Conservation (phyloP, 2,329 filamentous ascomycete genomes). For the Claviceps humidiphila region DNA sequence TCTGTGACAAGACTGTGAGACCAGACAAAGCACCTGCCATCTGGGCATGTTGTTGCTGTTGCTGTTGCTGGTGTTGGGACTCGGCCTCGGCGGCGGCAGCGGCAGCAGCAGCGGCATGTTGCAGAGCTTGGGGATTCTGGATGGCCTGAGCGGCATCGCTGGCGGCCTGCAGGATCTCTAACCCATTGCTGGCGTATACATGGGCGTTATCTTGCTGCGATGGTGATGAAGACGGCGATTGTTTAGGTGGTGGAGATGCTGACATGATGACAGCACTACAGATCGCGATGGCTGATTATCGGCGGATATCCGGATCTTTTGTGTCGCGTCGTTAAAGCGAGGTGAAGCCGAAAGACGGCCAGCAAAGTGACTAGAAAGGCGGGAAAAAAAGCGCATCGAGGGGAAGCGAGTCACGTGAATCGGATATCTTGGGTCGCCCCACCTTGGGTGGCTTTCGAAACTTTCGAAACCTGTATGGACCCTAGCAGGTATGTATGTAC, state of each 20-base stretch:
- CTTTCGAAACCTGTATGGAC: too few relatives aligned
- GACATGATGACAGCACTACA: conserved; percentile 10
- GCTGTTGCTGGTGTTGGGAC: conserved; percentile 6
- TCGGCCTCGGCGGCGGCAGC: conserved; percentile 22
- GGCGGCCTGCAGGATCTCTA: conserved; percentile 32
- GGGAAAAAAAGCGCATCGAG: neutral
- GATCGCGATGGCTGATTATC: conserved; percentile 29
- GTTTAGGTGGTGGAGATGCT: conserved; percentile 11
- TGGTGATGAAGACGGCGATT: conserved; percentile 13
- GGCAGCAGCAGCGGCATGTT: conserved; percentile 25
- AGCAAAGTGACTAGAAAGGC: neutral
- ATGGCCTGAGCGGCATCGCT: conserved; percentile 30
- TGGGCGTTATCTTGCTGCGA: conserved; percentile 19
- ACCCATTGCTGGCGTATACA: conserved; percentile 31
- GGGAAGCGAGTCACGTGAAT: neutral
- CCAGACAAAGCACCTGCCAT: neutral
- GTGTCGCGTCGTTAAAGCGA: conserved; percentile 22
- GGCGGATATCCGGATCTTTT: conserved; percentile 27
- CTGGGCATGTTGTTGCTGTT: conserved; percentile 1
- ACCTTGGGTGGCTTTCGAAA: too few relatives aligned
- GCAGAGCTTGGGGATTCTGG: conserved; percentile 23
- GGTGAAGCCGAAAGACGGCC: conserved; percentile 21
- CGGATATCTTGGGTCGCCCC: too few relatives aligned
- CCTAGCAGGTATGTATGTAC: too few relatives aligned
- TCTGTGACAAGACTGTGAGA: neutral